Evolutionary conservation across 176 grass and related monocot species (phyloP).

Genomic region (Cenchrus americanus): DNA sequence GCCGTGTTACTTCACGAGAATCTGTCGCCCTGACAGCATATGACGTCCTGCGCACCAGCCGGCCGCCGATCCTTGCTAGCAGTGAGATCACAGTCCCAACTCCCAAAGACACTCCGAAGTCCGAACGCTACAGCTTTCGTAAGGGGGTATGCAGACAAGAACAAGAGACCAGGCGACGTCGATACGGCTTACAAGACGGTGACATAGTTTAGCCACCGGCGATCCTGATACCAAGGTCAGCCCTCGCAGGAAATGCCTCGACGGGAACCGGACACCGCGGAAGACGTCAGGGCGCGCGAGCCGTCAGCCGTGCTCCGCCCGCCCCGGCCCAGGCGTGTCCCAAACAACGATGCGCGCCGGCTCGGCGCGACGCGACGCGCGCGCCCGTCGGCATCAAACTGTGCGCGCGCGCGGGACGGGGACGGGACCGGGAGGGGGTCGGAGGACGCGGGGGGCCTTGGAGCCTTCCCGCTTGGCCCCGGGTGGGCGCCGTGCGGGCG

Average conservation of each 20-base stretch:
- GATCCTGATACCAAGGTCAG: constrained; percentile 48
- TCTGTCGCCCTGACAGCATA: constrained; percentile 19
- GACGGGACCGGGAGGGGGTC: background rate
- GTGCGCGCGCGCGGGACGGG: constrained; percentile 5
- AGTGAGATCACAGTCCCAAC: constrained; percentile 21
- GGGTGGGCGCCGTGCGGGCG: constrained; percentile 5
- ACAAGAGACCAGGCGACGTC: constrained; percentile 18
- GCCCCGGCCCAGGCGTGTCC: background rate
- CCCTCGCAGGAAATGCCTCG: constrained; percentile 53
- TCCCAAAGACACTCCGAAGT: constrained; percentile 26
- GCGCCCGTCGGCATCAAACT: background rate
- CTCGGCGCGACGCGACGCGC: constrained; percentile 33
- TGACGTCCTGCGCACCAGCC: constrained; percentile 37
- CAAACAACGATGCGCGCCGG: constrained; percentile 45
- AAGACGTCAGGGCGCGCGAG: constrained; percentile 32
- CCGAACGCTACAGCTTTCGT: background rate
- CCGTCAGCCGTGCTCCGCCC: background rate
- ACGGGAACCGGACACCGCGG: constrained; percentile 45
- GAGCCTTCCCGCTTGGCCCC: constrained; percentile 46
- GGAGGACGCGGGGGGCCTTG: background rate
- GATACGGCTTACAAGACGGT: constrained; percentile 17
- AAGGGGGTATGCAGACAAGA: constrained; percentile 28
- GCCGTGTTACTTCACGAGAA: constrained; percentile 15
- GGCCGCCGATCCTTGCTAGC: constrained; percentile 27
- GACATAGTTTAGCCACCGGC: background rate